These are phyloP conservation scores for Umbilicus rupestris DNA, from an alignment of 164 flowering plant species.

Conservation along the genomic window DNA sequence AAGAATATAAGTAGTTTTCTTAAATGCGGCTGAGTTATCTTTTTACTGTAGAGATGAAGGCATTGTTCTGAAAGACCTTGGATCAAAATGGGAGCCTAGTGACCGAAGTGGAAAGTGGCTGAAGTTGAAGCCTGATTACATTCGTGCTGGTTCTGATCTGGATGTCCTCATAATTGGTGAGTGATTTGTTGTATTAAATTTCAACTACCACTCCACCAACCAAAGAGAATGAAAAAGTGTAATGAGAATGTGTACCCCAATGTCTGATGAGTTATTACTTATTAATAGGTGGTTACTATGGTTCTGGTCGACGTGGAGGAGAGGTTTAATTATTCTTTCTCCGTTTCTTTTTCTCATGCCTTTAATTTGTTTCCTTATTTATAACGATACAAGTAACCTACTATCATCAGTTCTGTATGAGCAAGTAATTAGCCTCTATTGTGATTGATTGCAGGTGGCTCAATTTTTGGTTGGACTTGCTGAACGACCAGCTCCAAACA, in stretches of 20 bases:
- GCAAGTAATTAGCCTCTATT: not conserved
- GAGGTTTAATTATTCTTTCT: conserved; percentile 33
- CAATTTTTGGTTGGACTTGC: conserved; percentile 95
- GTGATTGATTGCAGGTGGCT: conserved; percentile 46
- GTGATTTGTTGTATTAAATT: not conserved
- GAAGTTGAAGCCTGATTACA: conserved; percentile 90
- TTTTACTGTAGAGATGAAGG: conserved; percentile 69
- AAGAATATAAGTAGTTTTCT: not conserved
- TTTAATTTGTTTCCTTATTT: not conserved
- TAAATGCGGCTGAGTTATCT: not conserved
- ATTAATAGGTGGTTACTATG: conserved; percentile 85
- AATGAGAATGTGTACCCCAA: not conserved
- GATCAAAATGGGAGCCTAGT: conserved; percentile 98
- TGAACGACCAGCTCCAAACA: conserved; percentile 47
- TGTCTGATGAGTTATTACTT: conserved; percentile 1
- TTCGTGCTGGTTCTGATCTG: conserved; percentile 77
- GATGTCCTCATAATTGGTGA: conserved; percentile 90
- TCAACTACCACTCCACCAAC: not conserved
- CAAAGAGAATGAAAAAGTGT: not conserved
- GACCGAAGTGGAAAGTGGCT: conserved; percentile 97
- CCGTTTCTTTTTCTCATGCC: conserved; percentile 4
- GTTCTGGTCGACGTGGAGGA: conserved; percentile 96
- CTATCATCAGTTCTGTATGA: not conserved
- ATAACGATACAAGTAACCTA: not conserved
- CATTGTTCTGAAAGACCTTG: conserved; percentile 82